Base-by-base conservation (phyloP, 2,329 filamentous ascomycete species). In the Penicillium sp. region DNA sequence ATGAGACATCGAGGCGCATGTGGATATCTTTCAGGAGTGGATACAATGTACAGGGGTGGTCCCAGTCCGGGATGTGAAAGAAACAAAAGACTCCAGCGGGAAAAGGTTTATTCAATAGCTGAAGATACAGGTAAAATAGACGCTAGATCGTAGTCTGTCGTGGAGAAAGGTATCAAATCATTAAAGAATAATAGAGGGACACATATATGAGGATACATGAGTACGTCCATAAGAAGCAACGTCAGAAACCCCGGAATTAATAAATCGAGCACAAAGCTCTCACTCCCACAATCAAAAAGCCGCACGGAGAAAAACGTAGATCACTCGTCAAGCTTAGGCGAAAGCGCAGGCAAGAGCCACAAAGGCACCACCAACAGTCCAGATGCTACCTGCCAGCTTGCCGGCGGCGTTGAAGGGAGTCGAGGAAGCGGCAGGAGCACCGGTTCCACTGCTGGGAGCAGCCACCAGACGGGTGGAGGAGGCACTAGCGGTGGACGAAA, bases 81-180 rank as follows among this genome's bases (percentile, higher is more conserved):
- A 26, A 14, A 4, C 9, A 42, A 26, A 50, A 43, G 4, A 42
- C 2, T 28, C 14, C 5, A 12, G 14, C 26, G 10, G 3, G 11
- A 28, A 53, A 56, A 57, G 22, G 53, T 55, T 50, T 53, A 56
- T 51, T 53, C 51, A 44, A 30, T 37, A 40, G 19, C 38, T 52
- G 57, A 60, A 51, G 33, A 55, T 58, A 63, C 57, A 62, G 28
- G 38, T 40, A 43, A 51, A 62, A 42, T 50, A 59, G 56, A 58
- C 53, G 61, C 59, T 63, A 50, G 62, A 59, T 64, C 60, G 61
- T 65, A 61, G 53, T 55, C 60, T 58, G 60, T 65, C 63, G 54
- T 65, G 56, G 49, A 63, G 59, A 64, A 65, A 64, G 60, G 57
- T 64, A 64, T 64, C 61, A 61, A 63, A 63, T 58, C 60, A 65